Evolutionary conservation across 1,284 basidiomycete genomes (phyloP), one percentile per base, ranked within the genome.

Genomic region (Uromyces viciae-fabae): DNA sequence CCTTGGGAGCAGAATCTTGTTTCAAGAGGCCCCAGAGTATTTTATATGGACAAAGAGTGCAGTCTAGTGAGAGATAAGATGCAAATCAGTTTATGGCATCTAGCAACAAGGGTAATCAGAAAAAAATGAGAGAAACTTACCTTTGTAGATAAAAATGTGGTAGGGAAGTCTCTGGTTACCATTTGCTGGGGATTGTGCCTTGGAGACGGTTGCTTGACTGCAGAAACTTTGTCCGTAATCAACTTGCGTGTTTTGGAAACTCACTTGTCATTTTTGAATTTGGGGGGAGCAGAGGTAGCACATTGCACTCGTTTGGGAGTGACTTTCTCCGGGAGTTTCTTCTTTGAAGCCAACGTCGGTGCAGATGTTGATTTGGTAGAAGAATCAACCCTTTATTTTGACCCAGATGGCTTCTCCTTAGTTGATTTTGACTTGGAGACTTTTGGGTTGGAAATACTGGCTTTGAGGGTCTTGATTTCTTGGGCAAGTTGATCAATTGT

Each of bases 1-100:
- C n/a, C n/a, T n/a, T n/a, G n/a, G n/a, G n/a, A n/a, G n/a, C n/a
- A n/a, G n/a, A n/a, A n/a, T n/a, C n/a, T n/a, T n/a, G n/a, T n/a
- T n/a, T n/a, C n/a, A n/a, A n/a, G n/a, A n/a, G n/a, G n/a, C n/a
- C n/a, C n/a, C n/a, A n/a, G n/a, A n/a, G n/a, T n/a, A n/a, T n/a
- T n/a, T n/a, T n/a, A n/a, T 73, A 49, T 73, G 71, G 22, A 73
- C 49, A 56, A 73, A 73, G n/a, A 73, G 54, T 1, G 49, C 71
- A 2, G 71, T 56, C 49, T 73, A 56, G 7, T 5, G 40, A 52
- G 14, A n/a, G 9, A 38, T 15, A 31, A 36, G 28, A 7, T 42
- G 28, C 9, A 38, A 68, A 68, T 71, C 28, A 71, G 68, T 25
- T 42, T 3, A 31, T 40, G 2, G 1, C 22, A 25, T 4, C 7